Conservation (phyloP, 345 rosid species). For the Physaria fendleri region DNA sequence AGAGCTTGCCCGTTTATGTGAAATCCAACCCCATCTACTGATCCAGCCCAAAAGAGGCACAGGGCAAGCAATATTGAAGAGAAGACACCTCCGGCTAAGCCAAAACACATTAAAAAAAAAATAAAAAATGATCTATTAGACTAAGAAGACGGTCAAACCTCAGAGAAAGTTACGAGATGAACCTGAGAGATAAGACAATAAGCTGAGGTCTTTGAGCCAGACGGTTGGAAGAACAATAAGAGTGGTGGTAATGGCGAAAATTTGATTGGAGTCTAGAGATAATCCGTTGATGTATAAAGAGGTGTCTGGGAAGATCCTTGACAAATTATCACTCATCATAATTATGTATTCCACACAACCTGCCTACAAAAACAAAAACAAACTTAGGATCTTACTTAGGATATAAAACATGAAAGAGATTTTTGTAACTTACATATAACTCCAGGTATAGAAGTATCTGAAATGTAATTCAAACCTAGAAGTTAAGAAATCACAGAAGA, state of each 20-base stretch:
- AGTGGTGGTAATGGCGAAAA: slow-evolving; percentile 45
- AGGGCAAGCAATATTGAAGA: slow-evolving; percentile 53
- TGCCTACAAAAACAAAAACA: slow-evolving; percentile 51
- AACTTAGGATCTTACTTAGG: neutral
- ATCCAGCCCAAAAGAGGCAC: slow-evolving; percentile 76
- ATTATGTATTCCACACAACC: slow-evolving; percentile 68
- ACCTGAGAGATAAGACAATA: slow-evolving; percentile 79
- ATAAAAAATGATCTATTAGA: neutral
- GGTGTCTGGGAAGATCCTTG: slow-evolving; percentile 51
- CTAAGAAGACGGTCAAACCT: neutral
- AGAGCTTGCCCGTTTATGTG: slow-evolving; percentile 42
- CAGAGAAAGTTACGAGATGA: neutral
- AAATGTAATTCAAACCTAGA: slow-evolving; percentile 5
- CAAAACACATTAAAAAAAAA: no score
- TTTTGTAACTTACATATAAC: slow-evolving; percentile 51
- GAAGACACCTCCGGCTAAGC: slow-evolving; percentile 63
- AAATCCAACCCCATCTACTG: slow-evolving; percentile 50
- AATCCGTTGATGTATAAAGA: slow-evolving; percentile 35
- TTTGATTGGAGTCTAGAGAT: slow-evolving; percentile 38
- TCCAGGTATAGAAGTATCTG: slow-evolving; percentile 68
- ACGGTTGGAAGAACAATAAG: slow-evolving; percentile 68
- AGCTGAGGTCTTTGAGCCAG: slow-evolving; percentile 70
- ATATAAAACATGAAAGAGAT: neutral
- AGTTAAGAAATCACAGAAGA: neutral
- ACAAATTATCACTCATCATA: slow-evolving; percentile 80